Percentiles rank a stretch among this genome's conserved stretches.
Conservation (phyloP, 441 rosid species). For the Eruca vesicaria region DNA sequence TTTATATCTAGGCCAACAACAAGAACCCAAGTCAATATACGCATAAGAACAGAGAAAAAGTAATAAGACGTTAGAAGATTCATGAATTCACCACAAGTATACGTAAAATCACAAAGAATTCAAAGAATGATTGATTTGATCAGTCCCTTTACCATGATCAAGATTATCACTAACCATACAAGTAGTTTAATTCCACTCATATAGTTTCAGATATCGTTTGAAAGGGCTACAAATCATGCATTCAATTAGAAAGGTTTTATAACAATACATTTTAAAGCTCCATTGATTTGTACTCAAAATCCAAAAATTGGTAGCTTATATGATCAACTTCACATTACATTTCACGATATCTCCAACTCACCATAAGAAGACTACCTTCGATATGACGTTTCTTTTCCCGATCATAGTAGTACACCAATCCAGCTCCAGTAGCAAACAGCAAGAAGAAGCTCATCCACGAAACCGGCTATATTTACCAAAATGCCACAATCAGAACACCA, state of each 20-base stretch:
- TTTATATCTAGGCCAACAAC: conserved; percentile 55
- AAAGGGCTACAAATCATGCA: background rate
- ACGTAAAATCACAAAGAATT: background rate
- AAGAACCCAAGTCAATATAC: conserved; percentile 16
- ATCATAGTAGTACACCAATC: conserved; percentile 68
- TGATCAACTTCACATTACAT: conserved; percentile 4
- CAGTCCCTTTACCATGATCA: background rate
- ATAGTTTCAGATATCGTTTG: background rate
- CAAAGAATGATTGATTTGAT: conserved; percentile 10
- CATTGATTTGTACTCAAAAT: background rate
- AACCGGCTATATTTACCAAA: conserved; percentile 58
- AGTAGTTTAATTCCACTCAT: background rate
- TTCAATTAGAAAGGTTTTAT: background rate
- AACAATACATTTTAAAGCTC: background rate
- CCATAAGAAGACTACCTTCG: conserved; percentile 90
- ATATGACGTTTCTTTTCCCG: conserved; percentile 76
- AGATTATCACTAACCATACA: conserved; percentile 6
- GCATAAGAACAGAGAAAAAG: background rate
- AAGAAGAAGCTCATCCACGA: conserved; percentile 91
- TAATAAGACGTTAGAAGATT: background rate
- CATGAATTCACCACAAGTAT: background rate
- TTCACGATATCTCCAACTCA: conserved; percentile 42
- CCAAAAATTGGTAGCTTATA: background rate
- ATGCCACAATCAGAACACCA: conserved; percentile 14
- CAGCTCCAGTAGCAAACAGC: conserved; percentile 74